Percentiles rank a stretch among this genome's conserved stretches.
Conservation (phyloP, 1,139 yeast species). For the Candida anutae region DNA sequence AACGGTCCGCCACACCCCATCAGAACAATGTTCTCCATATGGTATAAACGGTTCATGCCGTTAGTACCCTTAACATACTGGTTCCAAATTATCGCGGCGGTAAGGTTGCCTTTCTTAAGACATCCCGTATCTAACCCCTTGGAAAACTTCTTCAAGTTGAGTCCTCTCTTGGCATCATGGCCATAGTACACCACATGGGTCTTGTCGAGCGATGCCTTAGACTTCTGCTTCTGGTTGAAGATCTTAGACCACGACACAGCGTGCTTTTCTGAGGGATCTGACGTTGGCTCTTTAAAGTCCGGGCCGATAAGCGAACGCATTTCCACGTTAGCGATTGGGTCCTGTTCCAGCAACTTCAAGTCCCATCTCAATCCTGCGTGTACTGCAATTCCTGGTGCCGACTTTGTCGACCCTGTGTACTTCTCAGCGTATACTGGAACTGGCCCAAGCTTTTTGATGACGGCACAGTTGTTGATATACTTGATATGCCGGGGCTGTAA, state of each 20-base stretch:
- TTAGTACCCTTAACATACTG: constrained; percentile 10
- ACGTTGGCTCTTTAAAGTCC: constrained; percentile 44
- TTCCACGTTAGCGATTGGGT: constrained; percentile 52
- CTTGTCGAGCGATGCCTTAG: constrained; percentile 12
- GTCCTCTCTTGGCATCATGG: constrained; percentile 79
- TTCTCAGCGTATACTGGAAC: constrained; percentile 39
- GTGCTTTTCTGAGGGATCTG: constrained; percentile 38
- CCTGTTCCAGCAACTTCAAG: constrained; percentile 46
- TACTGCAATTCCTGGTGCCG: constrained; percentile 53
- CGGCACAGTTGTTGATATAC: constrained; percentile 53
- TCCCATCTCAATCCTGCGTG: constrained; percentile 78
- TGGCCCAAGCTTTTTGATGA: constrained; percentile 55
- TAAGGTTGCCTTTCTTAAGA: constrained; percentile 62
- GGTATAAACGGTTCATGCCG: constrained; percentile 3
- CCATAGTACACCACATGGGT: constrained; percentile 67
- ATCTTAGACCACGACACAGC: constrained; percentile 59
- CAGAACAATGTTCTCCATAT: neutral
- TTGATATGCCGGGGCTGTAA: constrained; percentile 53
- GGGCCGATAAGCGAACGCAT: constrained; percentile 58
- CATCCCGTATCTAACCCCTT: constrained; percentile 83
- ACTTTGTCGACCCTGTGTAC: constrained; percentile 33
- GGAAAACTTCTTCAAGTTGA: constrained; percentile 55
- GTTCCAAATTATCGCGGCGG: constrained; percentile 52
- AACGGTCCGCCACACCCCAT: too few relatives aligned
- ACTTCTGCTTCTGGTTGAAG: constrained; percentile 49